Evolutionary conservation across 176 grass and related monocot genomes (phyloP).

Genomic region (Oryza nivara): DNA sequence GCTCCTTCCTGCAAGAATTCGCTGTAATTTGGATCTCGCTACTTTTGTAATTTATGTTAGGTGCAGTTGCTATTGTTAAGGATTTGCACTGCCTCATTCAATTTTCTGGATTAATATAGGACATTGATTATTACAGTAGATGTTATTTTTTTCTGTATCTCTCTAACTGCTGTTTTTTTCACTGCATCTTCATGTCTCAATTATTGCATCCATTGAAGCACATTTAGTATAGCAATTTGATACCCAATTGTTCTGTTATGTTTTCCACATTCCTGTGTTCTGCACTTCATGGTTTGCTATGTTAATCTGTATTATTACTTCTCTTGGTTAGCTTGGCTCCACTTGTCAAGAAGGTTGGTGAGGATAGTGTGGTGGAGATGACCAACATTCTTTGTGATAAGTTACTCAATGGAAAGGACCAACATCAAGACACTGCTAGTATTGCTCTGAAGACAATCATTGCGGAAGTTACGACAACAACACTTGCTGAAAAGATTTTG

Average conservation of each 20-base stretch:
- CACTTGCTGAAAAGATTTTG: constrained; percentile 91
- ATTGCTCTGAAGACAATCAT: constrained; percentile 97
- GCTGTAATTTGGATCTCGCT: neutral
- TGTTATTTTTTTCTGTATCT: neutral
- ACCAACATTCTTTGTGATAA: constrained; percentile 91
- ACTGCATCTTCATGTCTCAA: neutral
- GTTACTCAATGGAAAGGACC: constrained; percentile 93
- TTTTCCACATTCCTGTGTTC: neutral
- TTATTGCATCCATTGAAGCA: neutral
- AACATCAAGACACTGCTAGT: constrained; percentile 95
- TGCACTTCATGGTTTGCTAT: neutral
- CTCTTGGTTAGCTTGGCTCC: constrained; percentile 73
- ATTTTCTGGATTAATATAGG: neutral
- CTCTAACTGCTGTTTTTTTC: neutral
- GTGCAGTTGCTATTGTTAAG: neutral
- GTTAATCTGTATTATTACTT: constrained; percentile 19
- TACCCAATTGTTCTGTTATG: constrained; percentile 10
- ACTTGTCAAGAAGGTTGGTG: constrained; percentile 88
- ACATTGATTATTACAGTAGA: neutral
- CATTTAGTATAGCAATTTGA: constrained; percentile 1
- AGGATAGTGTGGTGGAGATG: constrained; percentile 95
- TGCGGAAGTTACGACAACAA: constrained; percentile 73
- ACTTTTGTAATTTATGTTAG: neutral
- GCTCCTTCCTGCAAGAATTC: neutral
- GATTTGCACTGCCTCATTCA: neutral